These are phyloP conservation scores for Sarocladium kiliense DNA, from an alignment of 2,329 filamentous ascomycete genomes.

Conservation along the genomic window DNA sequence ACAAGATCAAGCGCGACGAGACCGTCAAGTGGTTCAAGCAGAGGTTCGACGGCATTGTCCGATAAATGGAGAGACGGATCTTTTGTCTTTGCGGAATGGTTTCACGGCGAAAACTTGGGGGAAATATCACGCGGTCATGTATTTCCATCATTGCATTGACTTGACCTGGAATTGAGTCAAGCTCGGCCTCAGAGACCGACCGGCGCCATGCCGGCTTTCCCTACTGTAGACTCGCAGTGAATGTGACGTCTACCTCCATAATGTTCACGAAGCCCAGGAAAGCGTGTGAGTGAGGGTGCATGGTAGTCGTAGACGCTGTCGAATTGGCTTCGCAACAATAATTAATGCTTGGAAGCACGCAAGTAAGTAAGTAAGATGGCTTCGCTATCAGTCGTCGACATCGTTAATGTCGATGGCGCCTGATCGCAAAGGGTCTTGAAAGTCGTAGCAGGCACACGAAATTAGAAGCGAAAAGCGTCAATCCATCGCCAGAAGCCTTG, in stretches of 20 bases:
- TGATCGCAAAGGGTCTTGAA: too few relatives aligned
- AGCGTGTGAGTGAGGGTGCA: not conserved
- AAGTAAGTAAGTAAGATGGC: too few relatives aligned
- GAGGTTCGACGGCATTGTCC: constrained; percentile 97
- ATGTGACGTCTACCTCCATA: constrained; percentile 1
- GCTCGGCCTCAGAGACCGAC: constrained; percentile 71
- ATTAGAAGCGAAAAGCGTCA: too few relatives aligned
- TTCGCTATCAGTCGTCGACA: too few relatives aligned
- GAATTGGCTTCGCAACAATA: too few relatives aligned
- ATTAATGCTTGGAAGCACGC: too few relatives aligned
- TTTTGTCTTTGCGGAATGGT: constrained; percentile 31
- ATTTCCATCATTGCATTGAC: constrained; percentile 44
- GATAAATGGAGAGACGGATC: constrained; percentile 57
- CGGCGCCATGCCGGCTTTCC: constrained; percentile 61
- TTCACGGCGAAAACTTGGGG: constrained; percentile 33
- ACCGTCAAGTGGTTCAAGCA: constrained; percentile 92
- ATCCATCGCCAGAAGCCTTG: too few relatives aligned
- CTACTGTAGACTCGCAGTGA: constrained; percentile 1
- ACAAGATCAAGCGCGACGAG: constrained; percentile 92
- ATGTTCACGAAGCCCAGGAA: not conserved
- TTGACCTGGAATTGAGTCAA: constrained; percentile 52
- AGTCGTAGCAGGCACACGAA: too few relatives aligned
- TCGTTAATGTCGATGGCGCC: too few relatives aligned
- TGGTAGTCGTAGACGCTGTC: too few relatives aligned
- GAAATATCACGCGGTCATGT: constrained; percentile 30